Conservation (phyloP, 164 flowering plant genomes). For the Annona squamosa region DNA sequence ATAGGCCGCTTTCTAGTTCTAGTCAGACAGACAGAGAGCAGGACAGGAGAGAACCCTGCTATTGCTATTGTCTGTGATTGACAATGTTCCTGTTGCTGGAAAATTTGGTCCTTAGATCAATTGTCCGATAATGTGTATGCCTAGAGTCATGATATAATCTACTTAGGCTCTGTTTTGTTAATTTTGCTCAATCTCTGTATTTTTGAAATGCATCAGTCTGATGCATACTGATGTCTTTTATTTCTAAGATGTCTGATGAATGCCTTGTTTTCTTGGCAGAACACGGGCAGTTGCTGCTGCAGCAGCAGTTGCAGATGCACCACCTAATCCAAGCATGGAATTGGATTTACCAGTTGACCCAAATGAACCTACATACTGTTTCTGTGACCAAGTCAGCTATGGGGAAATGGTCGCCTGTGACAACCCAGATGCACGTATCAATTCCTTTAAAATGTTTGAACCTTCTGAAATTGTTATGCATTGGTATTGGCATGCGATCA, state of each 20-base stretch:
- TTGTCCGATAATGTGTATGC: no score
- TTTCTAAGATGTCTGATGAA: neutral
- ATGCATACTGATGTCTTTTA: neutral
- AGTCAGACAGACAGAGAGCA: no score
- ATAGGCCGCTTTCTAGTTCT: no score
- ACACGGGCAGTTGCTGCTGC: constrained; percentile 42
- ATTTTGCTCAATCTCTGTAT: no score
- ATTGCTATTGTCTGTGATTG: no score
- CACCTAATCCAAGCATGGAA: constrained; percentile 61
- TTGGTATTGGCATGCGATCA: neutral
- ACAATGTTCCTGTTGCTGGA: no score
- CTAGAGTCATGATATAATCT: no score
- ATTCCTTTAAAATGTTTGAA: neutral
- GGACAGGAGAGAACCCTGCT: no score
- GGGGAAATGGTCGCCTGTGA: constrained; percentile 99
- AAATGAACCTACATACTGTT: constrained; percentile 92
- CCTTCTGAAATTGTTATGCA: neutral
- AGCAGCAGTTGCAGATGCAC: constrained; percentile 38
- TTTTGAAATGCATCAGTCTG: neutral
- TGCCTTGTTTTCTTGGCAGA: constrained; percentile 25
- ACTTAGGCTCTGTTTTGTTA: no score
- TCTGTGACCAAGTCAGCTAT: constrained; percentile 95
- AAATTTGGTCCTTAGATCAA: no score
- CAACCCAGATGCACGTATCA: constrained; percentile 58
- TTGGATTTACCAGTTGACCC: constrained; percentile 97